phyloP scores from a whole-genome alignment of 1,284 basidiomycete species.

The Ustilago xerochloae region DNA sequence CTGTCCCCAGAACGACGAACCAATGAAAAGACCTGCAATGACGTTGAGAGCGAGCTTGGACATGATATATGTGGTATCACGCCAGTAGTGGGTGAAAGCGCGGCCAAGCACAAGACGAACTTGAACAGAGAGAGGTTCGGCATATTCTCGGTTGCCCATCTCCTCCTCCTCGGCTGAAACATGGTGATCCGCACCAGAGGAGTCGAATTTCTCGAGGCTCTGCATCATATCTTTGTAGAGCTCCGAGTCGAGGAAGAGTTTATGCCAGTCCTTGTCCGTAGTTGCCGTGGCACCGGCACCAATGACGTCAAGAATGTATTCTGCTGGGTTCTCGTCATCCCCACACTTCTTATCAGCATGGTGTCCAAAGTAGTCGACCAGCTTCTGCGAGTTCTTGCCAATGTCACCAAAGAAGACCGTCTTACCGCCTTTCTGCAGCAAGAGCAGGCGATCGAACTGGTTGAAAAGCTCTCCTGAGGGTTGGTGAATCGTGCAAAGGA shows the following conservation, averaged over 20 bases:
- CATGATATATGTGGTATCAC: slow-evolving; percentile 59
- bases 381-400: slow-evolving; percentile 73
- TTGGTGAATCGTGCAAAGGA: slow-evolving; percentile 69
- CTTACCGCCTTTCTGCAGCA: slow-evolving; percentile 59
- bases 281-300: slow-evolving; percentile 60
- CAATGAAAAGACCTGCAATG: slow-evolving; percentile 74
- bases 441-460: slow-evolving; percentile 56
- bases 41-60: slow-evolving; percentile 71
- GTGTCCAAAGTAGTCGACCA: slow-evolving; percentile 78
- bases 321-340: slow-evolving; percentile 56
- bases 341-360: slow-evolving; percentile 72
- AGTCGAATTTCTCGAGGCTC: slow-evolving; percentile 22
- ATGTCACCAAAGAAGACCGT: slow-evolving; percentile 76
- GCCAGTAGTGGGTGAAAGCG: slow-evolving; percentile 63
- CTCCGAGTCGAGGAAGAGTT: slow-evolving; percentile 51
- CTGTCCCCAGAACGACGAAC: slow-evolving; percentile 66
- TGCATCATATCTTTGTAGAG: slow-evolving; percentile 34
- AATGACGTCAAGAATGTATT: slow-evolving; percentile 65
- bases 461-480: slow-evolving; percentile 64
- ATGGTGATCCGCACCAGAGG: slow-evolving; percentile 5
- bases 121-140: slow-evolving; percentile 57
- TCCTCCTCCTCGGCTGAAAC: slow-evolving; percentile 40
- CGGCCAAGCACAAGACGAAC: slow-evolving; percentile 52
- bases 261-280: slow-evolving; percentile 61
- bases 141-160: slow-evolving; percentile 61